These are phyloP conservation scores for Picea mariana DNA, from an alignment of 83 land plant species.

Conservation along the genomic window DNA sequence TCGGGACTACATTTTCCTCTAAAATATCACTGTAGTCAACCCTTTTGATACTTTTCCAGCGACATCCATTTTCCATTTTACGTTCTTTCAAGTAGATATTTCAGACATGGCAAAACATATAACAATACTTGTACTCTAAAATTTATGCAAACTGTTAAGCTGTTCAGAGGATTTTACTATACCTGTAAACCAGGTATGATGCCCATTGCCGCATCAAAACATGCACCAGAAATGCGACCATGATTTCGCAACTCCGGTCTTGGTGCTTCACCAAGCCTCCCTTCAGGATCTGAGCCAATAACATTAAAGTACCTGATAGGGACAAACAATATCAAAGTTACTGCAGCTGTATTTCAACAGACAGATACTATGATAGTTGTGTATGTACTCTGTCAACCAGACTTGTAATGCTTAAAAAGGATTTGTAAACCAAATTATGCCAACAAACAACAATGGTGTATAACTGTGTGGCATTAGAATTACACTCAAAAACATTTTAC, in stretches of 20 bases:
- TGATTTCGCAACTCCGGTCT: slow-evolving; percentile 82
- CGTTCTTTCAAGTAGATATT: too few species aligned
- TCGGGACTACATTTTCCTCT: too few species aligned
- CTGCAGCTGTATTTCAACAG: background rate
- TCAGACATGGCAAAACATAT: too few species aligned
- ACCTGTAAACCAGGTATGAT: slow-evolving; percentile 71
- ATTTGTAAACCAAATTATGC: background rate
- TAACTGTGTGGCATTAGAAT: background rate
- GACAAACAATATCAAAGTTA: background rate
- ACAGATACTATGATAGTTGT: background rate
- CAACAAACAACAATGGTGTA: background rate
- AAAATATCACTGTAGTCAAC: too few species aligned
- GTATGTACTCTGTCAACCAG: background rate
- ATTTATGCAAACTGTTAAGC: too few species aligned
- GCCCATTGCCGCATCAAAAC: slow-evolving; percentile 86
- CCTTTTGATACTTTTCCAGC: too few species aligned
- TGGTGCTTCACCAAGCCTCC: slow-evolving; percentile 88
- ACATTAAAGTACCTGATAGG: slow-evolving; percentile 84
- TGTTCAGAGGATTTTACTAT: too few species aligned
- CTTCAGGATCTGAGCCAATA: slow-evolving; percentile 90
- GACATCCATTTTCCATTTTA: too few species aligned
- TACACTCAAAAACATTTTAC: background rate
- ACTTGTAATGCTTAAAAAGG: background rate
- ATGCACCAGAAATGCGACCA: slow-evolving; percentile 94
- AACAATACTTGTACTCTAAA: too few species aligned